Evolutionary conservation across 305 asterid genomes (phyloP).

Genomic region (Fraxinus platypoda): DNA sequence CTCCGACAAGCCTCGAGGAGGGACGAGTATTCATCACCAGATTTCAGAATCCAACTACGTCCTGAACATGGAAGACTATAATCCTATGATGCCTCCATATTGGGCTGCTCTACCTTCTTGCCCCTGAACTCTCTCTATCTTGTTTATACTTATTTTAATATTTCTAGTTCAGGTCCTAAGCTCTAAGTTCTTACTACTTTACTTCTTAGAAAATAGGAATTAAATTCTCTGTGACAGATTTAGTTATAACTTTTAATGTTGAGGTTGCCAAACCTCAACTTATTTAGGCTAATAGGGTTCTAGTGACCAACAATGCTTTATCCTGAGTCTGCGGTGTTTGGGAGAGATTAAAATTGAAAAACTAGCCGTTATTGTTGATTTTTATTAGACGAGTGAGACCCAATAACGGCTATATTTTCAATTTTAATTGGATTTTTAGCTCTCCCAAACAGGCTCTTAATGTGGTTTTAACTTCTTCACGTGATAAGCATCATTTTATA

Average conservation of each 20-base stretch:
- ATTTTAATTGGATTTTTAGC: too few species aligned
- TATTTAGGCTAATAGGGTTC: neutral
- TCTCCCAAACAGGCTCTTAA: too few species aligned
- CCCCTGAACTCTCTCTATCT: neutral
- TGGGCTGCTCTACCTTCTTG: constrained; percentile 43
- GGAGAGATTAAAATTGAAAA: too few species aligned
- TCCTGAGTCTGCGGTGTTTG: neutral
- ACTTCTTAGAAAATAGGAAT: neutral
- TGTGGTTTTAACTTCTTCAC: neutral
- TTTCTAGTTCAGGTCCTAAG: neutral
- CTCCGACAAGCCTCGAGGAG: constrained; percentile 32
- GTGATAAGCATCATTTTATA: neutral
- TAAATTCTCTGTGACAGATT: neutral
- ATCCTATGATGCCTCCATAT: constrained; percentile 52
- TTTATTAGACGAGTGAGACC: too few species aligned
- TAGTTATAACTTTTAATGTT: neutral
- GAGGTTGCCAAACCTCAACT: neutral
- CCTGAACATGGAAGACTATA: constrained; percentile 56
- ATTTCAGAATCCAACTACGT: constrained; percentile 54
- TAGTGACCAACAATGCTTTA: neutral
- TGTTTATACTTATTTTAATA: neutral
- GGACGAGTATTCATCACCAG: constrained; percentile 24
- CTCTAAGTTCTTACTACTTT: neutral
- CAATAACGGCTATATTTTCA: too few species aligned
- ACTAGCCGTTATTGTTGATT: too few species aligned